Base-by-base conservation (phyloP, 805 yeast genomes). In the Pichia exigua region DNA sequence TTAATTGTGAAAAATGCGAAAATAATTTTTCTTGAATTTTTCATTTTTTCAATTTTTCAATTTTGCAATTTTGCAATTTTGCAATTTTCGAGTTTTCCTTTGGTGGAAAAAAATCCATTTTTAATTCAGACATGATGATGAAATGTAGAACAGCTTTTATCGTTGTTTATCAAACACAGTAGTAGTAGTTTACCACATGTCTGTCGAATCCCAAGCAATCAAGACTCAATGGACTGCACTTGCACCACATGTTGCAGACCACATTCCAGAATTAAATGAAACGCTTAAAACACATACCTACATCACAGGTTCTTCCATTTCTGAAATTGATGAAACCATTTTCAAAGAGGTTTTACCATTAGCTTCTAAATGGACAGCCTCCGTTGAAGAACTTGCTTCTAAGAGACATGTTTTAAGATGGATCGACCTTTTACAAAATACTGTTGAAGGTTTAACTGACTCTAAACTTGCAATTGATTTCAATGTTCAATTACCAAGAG, bases 321-420 rank as follows among this genome's bases (percentile, higher is more conserved):
- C 91, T 27, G 73, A 77, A 43, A 79, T 81, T n/a, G 99, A 94
- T 67, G 75, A 82, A 43, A 70, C 75, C 44, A 83, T 85, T 38
- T 87, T 88, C 60, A 82, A 82, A 48, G 73, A 79, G 38, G 82
- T 83, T 39, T 72, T 81, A 61, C 86, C 90, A 46, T 55, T 79
- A 41, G 80, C 85, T 41, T 71, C 73, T 49, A 69, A 74, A 54
- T 79, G 87, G 78, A 69, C 77, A 24, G 65, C 79, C 12, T 35
- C 39, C 8, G 60, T 66, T 44, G 82, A 78, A 38, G 44, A 50
- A 42, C 70, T 82, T 58, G 81, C 83, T 46, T 69, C 75, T 46
- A 73, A 74, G 67, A 86, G 97, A 77, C 97, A 92, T 69, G 75
- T 92, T 53, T 71, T 89, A 55, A 85, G 99, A 77, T 94, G 98